Evolutionary conservation across 2,329 filamentous ascomycete species (phyloP), one percentile per base, ranked within the genome.

Genomic region (Chlorencoelia australis): DNA sequence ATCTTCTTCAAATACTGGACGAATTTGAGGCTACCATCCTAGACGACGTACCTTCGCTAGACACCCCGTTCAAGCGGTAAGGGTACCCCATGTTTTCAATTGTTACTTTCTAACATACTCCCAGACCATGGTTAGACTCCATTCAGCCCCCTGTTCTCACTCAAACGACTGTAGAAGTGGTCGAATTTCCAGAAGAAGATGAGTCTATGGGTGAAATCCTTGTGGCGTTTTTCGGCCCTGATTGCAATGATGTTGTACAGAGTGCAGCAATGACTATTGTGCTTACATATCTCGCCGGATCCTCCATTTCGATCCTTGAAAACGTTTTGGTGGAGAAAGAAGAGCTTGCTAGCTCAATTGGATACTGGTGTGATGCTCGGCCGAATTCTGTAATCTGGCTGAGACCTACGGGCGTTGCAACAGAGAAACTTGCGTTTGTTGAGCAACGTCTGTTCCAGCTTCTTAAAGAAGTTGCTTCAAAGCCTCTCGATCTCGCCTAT

Each of bases 181-280:
- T 94, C 18, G 80, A 94, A 44, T 98, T 98, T 51, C 91, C 91
- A 0, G 91, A 98, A 56, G 89, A 95, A 52, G 91, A 98, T 48
- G 91, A 98, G 56, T 89, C 86, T 0, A 83, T 79, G 38, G 91
- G 91, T 24, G 89, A 96, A 55, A 77, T 96, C 33, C 65, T 85
- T 32, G 77, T 95, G 14, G 82, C 74, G 1, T 94, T 93, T 62
- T 77, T 96, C 37, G 91, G 91, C 1, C 91, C 91, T 0, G 71
- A 80, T 49, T 87, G 82, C 58, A 82, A 73, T 35, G 78, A 95
- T 49, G 59, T 73, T 2, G 56, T 83, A 16, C 65, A 71, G 26
- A 73, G 74, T 8, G 79, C 79, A 10, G 91, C 88, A 1, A 63
- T 95, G 3, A 82, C 83, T 44, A 75, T 94, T 33, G 63, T 93